Conservation (phyloP, 1,284 basidiomycete genomes). For the Golubevia pallescens region DNA sequence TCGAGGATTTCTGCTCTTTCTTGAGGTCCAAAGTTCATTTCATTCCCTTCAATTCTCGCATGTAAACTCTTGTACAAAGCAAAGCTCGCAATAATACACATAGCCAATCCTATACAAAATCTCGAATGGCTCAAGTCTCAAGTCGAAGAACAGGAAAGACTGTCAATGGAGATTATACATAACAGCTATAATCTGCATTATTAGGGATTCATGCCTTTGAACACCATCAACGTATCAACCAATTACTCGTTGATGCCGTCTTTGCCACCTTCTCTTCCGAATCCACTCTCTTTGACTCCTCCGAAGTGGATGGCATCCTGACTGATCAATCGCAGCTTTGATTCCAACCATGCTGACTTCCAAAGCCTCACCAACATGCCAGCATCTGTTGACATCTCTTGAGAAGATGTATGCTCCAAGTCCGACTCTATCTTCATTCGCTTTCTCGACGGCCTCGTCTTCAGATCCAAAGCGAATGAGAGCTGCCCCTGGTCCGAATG, state of each 20-base stretch:
- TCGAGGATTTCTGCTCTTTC: no score
- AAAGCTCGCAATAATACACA: no score
- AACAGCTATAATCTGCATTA: slow-evolving; percentile 4
- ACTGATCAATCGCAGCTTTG: slow-evolving; percentile 55
- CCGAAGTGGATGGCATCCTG: slow-evolving; percentile 53
- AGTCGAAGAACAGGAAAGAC: no score
- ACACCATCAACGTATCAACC: slow-evolving; percentile 55
- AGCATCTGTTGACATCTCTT: slow-evolving; percentile 45
- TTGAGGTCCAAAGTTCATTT: no score
- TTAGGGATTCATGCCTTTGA: slow-evolving; percentile 16
- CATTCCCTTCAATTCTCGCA: no score
- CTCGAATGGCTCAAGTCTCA: no score
- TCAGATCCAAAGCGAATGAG: slow-evolving; percentile 54
- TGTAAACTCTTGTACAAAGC: no score
- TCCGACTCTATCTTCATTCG: slow-evolving; percentile 57
- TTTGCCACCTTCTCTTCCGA: slow-evolving; percentile 50
- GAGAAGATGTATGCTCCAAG: slow-evolving; percentile 20
- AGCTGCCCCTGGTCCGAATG: slow-evolving; percentile 59
- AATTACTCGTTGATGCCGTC: slow-evolving; percentile 58
- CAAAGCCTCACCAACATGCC: slow-evolving; percentile 56
- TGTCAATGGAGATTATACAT: background rate
- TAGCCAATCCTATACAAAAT: no score
- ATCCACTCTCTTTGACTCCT: slow-evolving; percentile 53
- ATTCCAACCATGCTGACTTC: slow-evolving; percentile 62
- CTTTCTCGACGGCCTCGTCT: slow-evolving; percentile 49